These are phyloP conservation scores for Mucor velutinosus DNA, from an alignment of 371 early-diverging fungal genomes.

Conservation along the genomic window DNA sequence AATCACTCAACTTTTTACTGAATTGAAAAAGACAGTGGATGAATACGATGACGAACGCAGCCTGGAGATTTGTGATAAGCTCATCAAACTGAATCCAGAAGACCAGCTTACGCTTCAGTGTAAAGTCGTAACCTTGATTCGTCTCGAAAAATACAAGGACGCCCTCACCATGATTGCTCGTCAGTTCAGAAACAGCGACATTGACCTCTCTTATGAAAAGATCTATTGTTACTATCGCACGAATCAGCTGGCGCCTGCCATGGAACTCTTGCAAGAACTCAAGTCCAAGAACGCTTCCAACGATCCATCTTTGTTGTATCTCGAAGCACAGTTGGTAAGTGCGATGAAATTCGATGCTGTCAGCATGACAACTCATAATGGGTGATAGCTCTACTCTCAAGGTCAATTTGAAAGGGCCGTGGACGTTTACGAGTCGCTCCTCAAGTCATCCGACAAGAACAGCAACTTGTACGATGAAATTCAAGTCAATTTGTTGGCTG, in stretches of 20 bases:
- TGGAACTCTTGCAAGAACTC: conserved; percentile 48
- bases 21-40: conserved; percentile 33
- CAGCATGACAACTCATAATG: neutral
- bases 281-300: conserved; percentile 28
- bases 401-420: conserved; percentile 47
- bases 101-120: conserved; percentile 62
- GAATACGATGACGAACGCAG: conserved; percentile 42
- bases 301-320: conserved; percentile 45
- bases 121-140: conserved; percentile 70
- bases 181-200: conserved; percentile 40
- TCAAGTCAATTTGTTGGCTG: conserved; percentile 66
- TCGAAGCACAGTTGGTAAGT: conserved; percentile 74
- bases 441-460: conserved; percentile 44
- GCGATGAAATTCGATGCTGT: neutral
- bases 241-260: conserved; percentile 60
- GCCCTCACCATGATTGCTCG: conserved; percentile 60
- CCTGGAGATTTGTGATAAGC: conserved; percentile 40
- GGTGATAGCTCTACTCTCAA: conserved; percentile 45
- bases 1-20: conserved; percentile 28
- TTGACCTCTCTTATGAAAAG: conserved; percentile 61
- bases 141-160: conserved; percentile 69
- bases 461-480: conserved; percentile 40
- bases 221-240: conserved; percentile 78
- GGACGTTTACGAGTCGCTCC: conserved; percentile 48
- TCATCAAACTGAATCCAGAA: conserved; percentile 50